Percentiles rank a stretch among this genome's conserved stretches.
phyloP scores from a whole-genome alignment of 129 eudicot species.

The Helianthus tuberosus region DNA sequence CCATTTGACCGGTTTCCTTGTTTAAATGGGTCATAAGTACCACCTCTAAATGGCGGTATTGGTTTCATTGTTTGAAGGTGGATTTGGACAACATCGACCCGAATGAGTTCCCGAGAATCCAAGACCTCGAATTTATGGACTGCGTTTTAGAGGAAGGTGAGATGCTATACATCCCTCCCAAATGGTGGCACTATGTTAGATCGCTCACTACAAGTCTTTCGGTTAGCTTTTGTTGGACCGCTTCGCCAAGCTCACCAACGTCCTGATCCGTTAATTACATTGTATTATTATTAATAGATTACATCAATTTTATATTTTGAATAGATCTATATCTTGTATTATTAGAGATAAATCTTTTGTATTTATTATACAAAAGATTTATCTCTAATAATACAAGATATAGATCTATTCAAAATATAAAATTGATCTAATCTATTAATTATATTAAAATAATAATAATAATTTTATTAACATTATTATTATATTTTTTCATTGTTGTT shows the following conservation, averaged over 20 bases:
- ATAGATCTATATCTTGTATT: too few species aligned
- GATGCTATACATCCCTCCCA: constrained; percentile 97
- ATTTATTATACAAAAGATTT: too few species aligned
- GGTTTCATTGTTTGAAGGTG: constrained; percentile 46
- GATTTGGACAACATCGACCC: constrained; percentile 83
- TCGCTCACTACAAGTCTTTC: constrained; percentile 94
- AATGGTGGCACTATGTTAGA: constrained; percentile 97
- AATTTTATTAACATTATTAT: too few species aligned
- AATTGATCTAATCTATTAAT: too few species aligned
- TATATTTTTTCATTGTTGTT: neutral
- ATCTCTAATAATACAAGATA: too few species aligned
- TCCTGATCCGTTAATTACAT: constrained; percentile 25
- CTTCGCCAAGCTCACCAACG: constrained; percentile 41
- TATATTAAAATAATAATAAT: too few species aligned
- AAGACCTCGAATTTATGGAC: constrained; percentile 68
- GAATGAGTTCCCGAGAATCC: constrained; percentile 56
- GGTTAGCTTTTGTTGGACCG: constrained; percentile 95
- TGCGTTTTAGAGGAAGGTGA: constrained; percentile 95
- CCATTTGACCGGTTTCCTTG: neutral
- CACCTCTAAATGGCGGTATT: constrained; percentile 51
- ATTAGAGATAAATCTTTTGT: too few species aligned
- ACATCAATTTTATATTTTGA: too few species aligned
- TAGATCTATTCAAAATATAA: too few species aligned
- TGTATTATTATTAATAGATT: neutral
- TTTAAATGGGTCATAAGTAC: constrained; percentile 51